phyloP scores from a whole-genome alignment of 139 green algal genomes.

The Picochlorum costavermella region DNA sequence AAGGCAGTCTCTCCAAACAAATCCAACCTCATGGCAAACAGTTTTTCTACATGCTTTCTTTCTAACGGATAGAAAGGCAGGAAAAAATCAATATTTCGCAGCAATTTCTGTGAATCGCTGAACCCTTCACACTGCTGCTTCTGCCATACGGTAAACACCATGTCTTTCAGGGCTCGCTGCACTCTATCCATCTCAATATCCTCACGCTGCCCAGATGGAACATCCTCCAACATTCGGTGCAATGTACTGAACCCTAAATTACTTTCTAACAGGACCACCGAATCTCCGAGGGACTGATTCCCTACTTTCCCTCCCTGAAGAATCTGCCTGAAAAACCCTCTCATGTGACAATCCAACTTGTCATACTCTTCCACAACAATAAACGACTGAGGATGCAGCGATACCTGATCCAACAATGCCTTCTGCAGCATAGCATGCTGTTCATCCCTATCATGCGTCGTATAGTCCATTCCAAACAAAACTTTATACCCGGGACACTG shows the following conservation, averaged over 20 bases:
- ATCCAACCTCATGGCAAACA: slow-evolving; percentile 40
- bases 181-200: slow-evolving; percentile 42
- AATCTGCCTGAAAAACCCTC: slow-evolving; percentile 68
- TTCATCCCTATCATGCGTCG: slow-evolving; percentile 27
- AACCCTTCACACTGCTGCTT: slow-evolving; percentile 47
- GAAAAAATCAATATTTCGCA: slow-evolving; percentile 62
- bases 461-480: slow-evolving; percentile 79
- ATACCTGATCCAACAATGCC: slow-evolving; percentile 54
- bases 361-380: slow-evolving; percentile 95
- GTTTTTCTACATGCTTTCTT: slow-evolving; percentile 29
- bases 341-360: slow-evolving; percentile 75
- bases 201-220: not conserved
- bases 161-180: slow-evolving; percentile 54
- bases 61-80: slow-evolving; percentile 72
- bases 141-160: slow-evolving; percentile 61
- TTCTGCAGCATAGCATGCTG: slow-evolving; percentile 47
- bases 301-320: slow-evolving; percentile 46
- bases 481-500: slow-evolving; percentile 75
- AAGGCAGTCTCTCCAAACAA: slow-evolving; percentile 10
- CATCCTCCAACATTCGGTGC: slow-evolving; percentile 40
- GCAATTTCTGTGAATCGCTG: slow-evolving; percentile 60
- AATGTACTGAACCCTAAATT: slow-evolving; percentile 78
- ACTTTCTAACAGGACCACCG: slow-evolving; percentile 79
- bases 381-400: slow-evolving; percentile 48
- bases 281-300: slow-evolving; percentile 50